Conservation (phyloP, 768 basidiomycete genomes). For the Leucocoprinus leucothites region DNA sequence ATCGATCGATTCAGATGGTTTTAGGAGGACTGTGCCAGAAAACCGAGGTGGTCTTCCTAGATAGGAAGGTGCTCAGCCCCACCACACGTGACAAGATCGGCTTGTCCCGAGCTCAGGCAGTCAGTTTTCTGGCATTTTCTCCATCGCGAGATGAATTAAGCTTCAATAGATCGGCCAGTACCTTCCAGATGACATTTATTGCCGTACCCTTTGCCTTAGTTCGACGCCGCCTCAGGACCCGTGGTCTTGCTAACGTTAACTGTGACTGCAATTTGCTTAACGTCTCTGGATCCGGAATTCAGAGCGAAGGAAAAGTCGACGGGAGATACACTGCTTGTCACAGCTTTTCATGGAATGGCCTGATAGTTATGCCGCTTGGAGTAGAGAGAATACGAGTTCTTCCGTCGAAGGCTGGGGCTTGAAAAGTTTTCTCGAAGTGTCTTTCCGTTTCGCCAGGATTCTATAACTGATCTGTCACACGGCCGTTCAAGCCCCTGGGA, state of each 20-base stretch:
- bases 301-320: neutral
- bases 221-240: neutral
- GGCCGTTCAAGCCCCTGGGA: no score
- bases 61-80: constrained; percentile 25
- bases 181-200: constrained; percentile 4
- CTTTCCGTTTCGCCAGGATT: no score
- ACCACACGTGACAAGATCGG: constrained; percentile 4
- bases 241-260: neutral
- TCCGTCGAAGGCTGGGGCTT: neutral
- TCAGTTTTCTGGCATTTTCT: no score
- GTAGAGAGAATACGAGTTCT: neutral
- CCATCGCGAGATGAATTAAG: constrained; percentile 11
- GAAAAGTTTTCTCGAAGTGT: neutral
- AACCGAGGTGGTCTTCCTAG: constrained; percentile 26
- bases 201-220: constrained; percentile 2
- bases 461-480: no score
- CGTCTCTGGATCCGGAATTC: no score
- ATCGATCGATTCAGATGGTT: constrained; percentile 34
- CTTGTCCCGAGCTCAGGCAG: neutral
- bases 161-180: neutral
- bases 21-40: constrained; percentile 23
- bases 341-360: neutral
- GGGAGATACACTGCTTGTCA: neutral
- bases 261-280: neutral
- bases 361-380: neutral